These are phyloP conservation scores for Decorospora gaudefroyi DNA, from an alignment of 2,329 filamentous ascomycete species.

Conservation along the genomic window DNA sequence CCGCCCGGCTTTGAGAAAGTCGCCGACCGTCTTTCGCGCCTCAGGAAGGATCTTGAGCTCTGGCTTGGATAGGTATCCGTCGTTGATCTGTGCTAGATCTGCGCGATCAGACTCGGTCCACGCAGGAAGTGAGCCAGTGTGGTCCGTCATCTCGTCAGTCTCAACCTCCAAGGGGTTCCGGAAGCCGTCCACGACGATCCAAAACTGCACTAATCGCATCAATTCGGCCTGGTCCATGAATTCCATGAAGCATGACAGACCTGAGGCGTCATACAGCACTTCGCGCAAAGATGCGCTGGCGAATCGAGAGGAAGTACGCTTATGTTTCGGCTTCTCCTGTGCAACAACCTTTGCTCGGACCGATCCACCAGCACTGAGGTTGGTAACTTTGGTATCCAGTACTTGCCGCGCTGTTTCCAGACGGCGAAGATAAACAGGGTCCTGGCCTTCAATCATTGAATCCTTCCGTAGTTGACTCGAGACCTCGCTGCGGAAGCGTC, in stretches of 20 bases:
- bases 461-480: conserved; percentile 90
- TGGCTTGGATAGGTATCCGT: conserved; percentile 80
- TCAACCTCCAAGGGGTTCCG: conserved; percentile 91
- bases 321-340: conserved; percentile 46
- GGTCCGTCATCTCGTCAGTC: conserved; percentile 66
- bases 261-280: conserved; percentile 85
- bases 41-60: conserved; percentile 77
- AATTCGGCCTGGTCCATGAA: conserved; percentile 92
- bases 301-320: conserved; percentile 62
- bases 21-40: conserved; percentile 70
- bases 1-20: conserved; percentile 78
- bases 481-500: conserved; percentile 88
- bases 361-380: conserved; percentile 71
- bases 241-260: conserved; percentile 98
- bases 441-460: conserved; percentile 74
- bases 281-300: conserved; percentile 79
- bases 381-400: conserved; percentile 84
- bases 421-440: conserved; percentile 83
- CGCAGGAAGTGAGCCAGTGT: conserved; percentile 55
- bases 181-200: conserved; percentile 96
- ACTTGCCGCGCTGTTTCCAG: conserved; percentile 90
- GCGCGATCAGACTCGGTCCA: conserved; percentile 85
- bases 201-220: conserved; percentile 94
- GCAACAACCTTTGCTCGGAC: conserved; percentile 48
- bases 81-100: conserved; percentile 88